Percentiles rank a stretch among this genome's conserved stretches.
Evolutionary conservation across 305 asterid genomes (phyloP).

Genomic region (Solanum aculeatissimum): DNA sequence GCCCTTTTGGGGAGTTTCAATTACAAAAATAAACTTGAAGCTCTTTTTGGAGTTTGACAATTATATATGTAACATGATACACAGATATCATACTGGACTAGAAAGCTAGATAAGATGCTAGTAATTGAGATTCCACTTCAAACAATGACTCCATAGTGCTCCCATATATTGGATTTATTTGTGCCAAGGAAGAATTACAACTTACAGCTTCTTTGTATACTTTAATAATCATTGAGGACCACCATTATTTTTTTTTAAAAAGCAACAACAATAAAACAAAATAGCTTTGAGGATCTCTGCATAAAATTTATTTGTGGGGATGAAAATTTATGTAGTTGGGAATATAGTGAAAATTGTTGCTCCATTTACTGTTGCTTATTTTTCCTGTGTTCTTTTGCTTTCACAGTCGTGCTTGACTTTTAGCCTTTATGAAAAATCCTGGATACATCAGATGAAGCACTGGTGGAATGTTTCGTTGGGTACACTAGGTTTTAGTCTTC

Average conservation of each 20-base stretch:
- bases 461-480: not conserved
- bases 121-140: not conserved
- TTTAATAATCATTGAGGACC: not conserved
- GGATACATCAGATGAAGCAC: not conserved
- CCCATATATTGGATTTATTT: not conserved
- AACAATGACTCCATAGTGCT: not conserved
- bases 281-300: not conserved
- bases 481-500: not conserved
- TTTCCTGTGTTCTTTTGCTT: not conserved
- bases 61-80: not conserved
- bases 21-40: not conserved
- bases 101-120: not conserved
- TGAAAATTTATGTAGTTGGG: not conserved
- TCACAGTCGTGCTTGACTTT: not conserved
- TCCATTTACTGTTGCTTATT: not conserved
- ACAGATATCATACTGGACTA: not conserved
- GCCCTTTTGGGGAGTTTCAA: not conserved
- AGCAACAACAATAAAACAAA: not conserved
- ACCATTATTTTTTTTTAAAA: not conserved
- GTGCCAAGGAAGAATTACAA: not conserved
- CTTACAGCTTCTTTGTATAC: not conserved
- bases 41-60: not conserved
- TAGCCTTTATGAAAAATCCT: not conserved
- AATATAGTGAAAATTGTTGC: not conserved
- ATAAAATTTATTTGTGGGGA: not conserved